Base-by-base conservation (phyloP, 768 basidiomycete species). In the Hericium erinaceus region DNA sequence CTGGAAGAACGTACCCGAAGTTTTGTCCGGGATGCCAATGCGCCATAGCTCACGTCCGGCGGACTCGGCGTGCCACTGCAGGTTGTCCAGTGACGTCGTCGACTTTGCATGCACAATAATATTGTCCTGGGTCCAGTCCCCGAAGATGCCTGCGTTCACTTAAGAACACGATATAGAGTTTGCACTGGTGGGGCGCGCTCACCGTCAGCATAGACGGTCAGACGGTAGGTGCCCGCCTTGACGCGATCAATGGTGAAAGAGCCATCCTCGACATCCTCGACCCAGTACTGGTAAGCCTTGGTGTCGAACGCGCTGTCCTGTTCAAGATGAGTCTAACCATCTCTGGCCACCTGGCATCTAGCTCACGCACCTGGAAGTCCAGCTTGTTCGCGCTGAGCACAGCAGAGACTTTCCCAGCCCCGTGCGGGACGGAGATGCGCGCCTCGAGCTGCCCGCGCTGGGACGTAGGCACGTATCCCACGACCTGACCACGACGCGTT, bases 201-300 rank as follows among this genome's bases (percentile, higher is more conserved):
- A 60, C 63, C 63, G 20, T 51, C 61, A 7, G 65, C 67, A 22
- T 56, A 64, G 0, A 68, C 60, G 8, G 68, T 68, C 24, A 69
- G 52, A 22, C 68, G 63, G 48, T 69, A 69, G 3, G 60, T 62
- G 18, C 68, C 68, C 18, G 62, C 68, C 52, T 66, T 66, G 7
- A 69, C 66, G 3, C 66, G 59, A 28, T 60, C 53, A 37, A 69
- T 64, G 16, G 56, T 38, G 16, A 69, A 46, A 1, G 20, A 12
- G 1, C 66, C 66, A n/a, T 59, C 24, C 5, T 52, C 38, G 16
- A 65, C 48, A 37, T 60, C 26, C 2, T 55, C 55, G n/a, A 44
- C 64, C 67, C 67, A 69, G 56, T 69, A 69, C 49, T 69, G 68
- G 48, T 65, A 68, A 12, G 66, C 65, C 3, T 51, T 54, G 1